Evolutionary conservation across 2,329 filamentous ascomycete genomes (phyloP), one percentile per base, ranked within the genome.

Genomic region (Alternaria conjuncta): DNA sequence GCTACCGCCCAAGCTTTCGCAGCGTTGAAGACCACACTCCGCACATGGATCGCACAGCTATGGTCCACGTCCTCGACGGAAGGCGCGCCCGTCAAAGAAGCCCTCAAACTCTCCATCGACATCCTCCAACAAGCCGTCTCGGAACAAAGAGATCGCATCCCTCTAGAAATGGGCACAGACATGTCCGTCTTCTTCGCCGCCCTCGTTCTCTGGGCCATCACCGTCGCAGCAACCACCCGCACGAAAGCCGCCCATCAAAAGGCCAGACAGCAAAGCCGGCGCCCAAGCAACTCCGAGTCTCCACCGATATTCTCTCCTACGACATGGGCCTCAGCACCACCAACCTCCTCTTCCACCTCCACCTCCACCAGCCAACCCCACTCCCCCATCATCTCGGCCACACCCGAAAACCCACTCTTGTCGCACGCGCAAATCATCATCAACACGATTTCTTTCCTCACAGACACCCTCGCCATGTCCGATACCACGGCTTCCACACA

Each of bases 151-250:
- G 60, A 72, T 6, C 49, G 53, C 1, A 64, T 73, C 6, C 60
- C 60, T 1, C 70, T 71, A 20, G 71, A 71, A 36, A 61, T 75
- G 20, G 79, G 78, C 13, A 66, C 71, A 32, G 75, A 80, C 23
- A 75, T 81, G 67, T 71, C 76, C 30, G 59, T 81, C 12, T 80
- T 77, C 62, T 76, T 74, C 23, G 77, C 79, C 20, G 68, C 70
- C 2, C 67, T 81, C 5, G 74, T 79, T 2, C 61, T 81, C 0
- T 81, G 79, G 79, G 71, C 72, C 7, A 67, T 73, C 15, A 78
- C 76, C 5, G 73, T 75, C 26, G 68, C 74, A 18, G 71, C 75
- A 15, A 71, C 55, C 10, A 70, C 70, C 1, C 69, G 71, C 12
- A 55, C 70, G 13, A 68, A 66, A 26, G 46, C 61, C 3, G 25